Conservation (phyloP, 805 yeast species). For the Candida nemodendra region DNA sequence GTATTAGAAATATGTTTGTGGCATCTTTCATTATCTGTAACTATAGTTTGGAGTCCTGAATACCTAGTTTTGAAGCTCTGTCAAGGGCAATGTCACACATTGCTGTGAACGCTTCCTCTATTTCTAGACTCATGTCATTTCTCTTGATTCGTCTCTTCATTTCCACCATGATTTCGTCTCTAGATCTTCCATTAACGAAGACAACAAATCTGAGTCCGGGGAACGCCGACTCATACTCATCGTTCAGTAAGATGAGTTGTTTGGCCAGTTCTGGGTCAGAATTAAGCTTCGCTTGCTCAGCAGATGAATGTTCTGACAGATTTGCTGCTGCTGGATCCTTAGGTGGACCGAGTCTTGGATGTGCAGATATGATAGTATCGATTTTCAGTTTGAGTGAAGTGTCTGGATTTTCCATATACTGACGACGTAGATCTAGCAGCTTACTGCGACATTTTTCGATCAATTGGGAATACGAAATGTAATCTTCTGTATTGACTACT, state of each 20-base stretch:
- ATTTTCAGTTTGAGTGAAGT: conserved; percentile 10
- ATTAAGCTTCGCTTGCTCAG: conserved; percentile 68
- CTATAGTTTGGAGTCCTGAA: conserved; percentile 33
- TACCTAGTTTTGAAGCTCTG: conserved; percentile 53
- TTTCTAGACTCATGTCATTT: conserved; percentile 54
- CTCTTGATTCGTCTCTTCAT: conserved; percentile 60
- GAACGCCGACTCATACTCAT: conserved; percentile 41
- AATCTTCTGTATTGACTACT: conserved; percentile 20
- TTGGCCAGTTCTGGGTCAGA: conserved; percentile 49
- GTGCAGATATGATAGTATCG: conserved; percentile 74
- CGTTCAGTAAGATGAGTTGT: conserved; percentile 53
- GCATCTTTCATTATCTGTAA: background rate
- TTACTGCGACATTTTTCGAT: conserved; percentile 18
- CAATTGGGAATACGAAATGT: conserved; percentile 29
- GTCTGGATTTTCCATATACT: conserved; percentile 1
- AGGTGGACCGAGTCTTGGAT: conserved; percentile 82
- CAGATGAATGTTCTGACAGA: conserved; percentile 62
- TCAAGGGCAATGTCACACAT: conserved; percentile 92
- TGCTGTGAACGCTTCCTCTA: conserved; percentile 69
- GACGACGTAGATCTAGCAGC: conserved; percentile 2
- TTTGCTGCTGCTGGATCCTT: conserved; percentile 28
- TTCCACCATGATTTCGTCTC: conserved; percentile 60
- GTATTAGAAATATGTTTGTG: background rate
- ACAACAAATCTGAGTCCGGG: conserved; percentile 81
- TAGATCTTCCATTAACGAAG: conserved; percentile 80